Evolutionary conservation across 1,139 yeast species (phyloP), one percentile per base, ranked within the genome.

Genomic region (Blastobotrys proliferans): DNA sequence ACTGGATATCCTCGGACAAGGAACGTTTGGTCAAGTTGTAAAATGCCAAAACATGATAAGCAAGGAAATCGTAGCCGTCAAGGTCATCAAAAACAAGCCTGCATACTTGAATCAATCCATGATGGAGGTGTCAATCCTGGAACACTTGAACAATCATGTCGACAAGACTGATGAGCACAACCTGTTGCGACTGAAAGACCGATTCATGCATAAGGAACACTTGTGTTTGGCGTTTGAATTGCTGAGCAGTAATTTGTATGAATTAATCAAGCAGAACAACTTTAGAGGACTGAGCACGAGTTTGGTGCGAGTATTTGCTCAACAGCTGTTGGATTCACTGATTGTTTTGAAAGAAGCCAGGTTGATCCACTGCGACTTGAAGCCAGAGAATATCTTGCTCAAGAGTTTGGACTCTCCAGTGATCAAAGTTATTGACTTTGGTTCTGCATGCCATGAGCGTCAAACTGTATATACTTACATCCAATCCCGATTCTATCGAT

Each of bases 1-100:
- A 3, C 68, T 92, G 50, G 97, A 92, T 63, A 74, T 92, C 19
- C 67, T 94, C 36, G 99, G 99, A 0, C 92, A 90, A 52, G 99
- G 99, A 3, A 90, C 98, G 0, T 92, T 94, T 72, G 98, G 98
- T 4, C 99, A 92, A 64, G 99, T 94, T 43, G 97, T 90, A 26
- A 92, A 92, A 65, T 92, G 97, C 66, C 98, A 92, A 64, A 88
- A 92, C 62, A 71, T 92, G 63, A 70, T 79, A 38, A 88, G 94
- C 37, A 94, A 87, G 59, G 90, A 87, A 48, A 79, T 92, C 20
- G 87, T 90, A 35, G 98, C 98, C 0, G 95, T 94, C 33, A 92
- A 92, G 63, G 95, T 92, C 34, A 86, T 92, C 52, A 92, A 92
- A 62, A 84, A 95, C 28, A 85, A 84, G 59, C 87, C 95, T 4